Base-by-base conservation (phyloP, 306 rosid species). In the Trifolium dubium region DNA sequence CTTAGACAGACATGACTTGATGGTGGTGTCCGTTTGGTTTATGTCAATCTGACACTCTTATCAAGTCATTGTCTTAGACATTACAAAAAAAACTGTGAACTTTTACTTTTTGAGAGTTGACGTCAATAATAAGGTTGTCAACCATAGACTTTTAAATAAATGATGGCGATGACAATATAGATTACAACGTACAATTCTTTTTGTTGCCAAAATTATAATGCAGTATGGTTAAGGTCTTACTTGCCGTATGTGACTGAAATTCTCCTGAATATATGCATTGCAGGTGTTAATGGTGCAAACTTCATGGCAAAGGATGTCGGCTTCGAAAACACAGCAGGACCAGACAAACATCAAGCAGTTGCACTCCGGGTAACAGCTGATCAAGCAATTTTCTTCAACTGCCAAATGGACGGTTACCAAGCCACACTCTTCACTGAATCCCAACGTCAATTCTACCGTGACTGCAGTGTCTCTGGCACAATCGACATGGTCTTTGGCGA, bases 241-340 rank as follows among this genome's bases (percentile, higher is more conserved):
- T 23, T 11, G 15, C 15, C 11, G 50, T 5, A 12, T 44, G 11
- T 44, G 5, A 11, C 50, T 3, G 6, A 4, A n/a, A 44, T 44
- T 44, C 50, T 44, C 50, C n/a, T 44, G 2, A 44, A 44, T 44
- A 44, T 19, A 54, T 28, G 4, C 4, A 56, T 56, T 34, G 10
- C 81, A 90, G 96, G 80, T 6, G 90, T 84, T 17, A 66, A 85
- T 4, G 97, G 85, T 34, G 54, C 32, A 34, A 82, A 83, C 85
- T 93, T 93, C 86, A 82, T 87, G 5, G 97, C 86, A 0, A 85
- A 85, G 55, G 71, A 80, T 68, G 63, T 90, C 0, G 89, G 96
- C 2, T 85, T 93, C 19, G 84, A 72, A 71, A 88, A 88, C 90
- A 80, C 85, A 19, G 93, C 90, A 6, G 90, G 90, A 34, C 1